Percentiles rank a stretch among this genome's conserved stretches.
Evolutionary conservation across 116 monocot genomes (phyloP).

Genomic region (Zostera marina): DNA sequence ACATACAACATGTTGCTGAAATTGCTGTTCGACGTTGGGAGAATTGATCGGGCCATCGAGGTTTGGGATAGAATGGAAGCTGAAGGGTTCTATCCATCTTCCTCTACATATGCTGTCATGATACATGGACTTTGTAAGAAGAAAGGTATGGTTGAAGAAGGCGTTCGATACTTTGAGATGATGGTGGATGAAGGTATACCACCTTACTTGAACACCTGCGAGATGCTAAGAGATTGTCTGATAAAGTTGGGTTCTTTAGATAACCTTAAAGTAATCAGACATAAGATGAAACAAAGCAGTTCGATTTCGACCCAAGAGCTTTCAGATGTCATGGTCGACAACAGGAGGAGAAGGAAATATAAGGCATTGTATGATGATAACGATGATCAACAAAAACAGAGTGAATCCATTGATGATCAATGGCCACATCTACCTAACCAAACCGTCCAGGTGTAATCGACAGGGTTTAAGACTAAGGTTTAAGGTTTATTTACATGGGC

Average conservation of each 20-base stretch:
- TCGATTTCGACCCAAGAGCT: constrained; percentile 60
- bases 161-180: constrained; percentile 49
- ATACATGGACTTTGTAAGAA: constrained; percentile 79
- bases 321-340: constrained; percentile 23
- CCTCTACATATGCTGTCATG: constrained; percentile 64
- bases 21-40: constrained; percentile 67
- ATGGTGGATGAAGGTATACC: constrained; percentile 90
- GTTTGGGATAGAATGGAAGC: constrained; percentile 75
- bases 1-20: constrained; percentile 88
- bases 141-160: constrained; percentile 51
- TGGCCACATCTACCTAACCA: too few species aligned
- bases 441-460: too few species aligned
- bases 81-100: constrained; percentile 49
- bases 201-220: constrained; percentile 69
- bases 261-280: constrained; percentile 22
- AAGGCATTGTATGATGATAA: too few species aligned
- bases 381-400: too few species aligned
- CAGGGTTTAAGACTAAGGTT: too few species aligned
- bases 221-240: constrained; percentile 47
- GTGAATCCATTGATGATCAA: too few species aligned
- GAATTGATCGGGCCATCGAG: constrained; percentile 50
- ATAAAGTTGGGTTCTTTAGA: constrained; percentile 26
- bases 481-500: too few species aligned
- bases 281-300: constrained; percentile 60
- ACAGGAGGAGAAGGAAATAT: not conserved